Evolutionary conservation across 2,329 filamentous ascomycete species (phyloP).

Genomic region (Aspergillus phoenicis): DNA sequence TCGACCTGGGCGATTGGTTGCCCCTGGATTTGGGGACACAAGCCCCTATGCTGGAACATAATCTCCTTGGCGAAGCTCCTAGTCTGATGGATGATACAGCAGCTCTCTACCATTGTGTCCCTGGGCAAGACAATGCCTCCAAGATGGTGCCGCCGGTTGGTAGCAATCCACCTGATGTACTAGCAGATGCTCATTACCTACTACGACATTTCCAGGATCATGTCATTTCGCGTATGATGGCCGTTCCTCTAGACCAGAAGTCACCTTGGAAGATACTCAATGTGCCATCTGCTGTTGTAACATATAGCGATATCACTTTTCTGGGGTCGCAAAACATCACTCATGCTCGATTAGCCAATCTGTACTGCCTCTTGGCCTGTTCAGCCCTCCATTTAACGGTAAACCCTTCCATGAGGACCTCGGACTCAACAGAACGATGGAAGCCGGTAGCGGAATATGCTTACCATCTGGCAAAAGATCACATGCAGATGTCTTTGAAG

Average conservation of each 20-base stretch:
- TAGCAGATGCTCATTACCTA: slow-evolving; percentile 28
- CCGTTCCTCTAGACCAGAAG: slow-evolving; percentile 34
- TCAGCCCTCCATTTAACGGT: slow-evolving; percentile 31
- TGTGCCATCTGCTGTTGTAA: slow-evolving; percentile 33
- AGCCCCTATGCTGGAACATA: not conserved
- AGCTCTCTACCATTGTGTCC: not conserved
- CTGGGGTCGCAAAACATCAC: slow-evolving; percentile 30
- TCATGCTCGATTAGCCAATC: slow-evolving; percentile 35
- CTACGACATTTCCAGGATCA: slow-evolving; percentile 37
- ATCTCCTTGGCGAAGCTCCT: not conserved
- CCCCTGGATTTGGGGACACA: not conserved
- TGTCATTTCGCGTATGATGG: slow-evolving; percentile 36
- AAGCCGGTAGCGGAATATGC: slow-evolving; percentile 26
- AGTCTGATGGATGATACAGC: not conserved
- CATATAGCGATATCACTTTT: slow-evolving; percentile 35
- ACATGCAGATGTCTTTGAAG: slow-evolving; percentile 36
- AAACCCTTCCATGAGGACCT: slow-evolving; percentile 13
- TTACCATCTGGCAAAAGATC: slow-evolving; percentile 33
- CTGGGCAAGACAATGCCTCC: not conserved
- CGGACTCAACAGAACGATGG: slow-evolving; percentile 28
- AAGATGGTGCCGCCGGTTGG: slow-evolving; percentile 15
- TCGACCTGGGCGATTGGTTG: slow-evolving; percentile 8
- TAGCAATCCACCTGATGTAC: slow-evolving; percentile 13
- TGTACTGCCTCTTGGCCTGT: slow-evolving; percentile 34
- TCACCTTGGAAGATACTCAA: slow-evolving; percentile 40